Evolutionary conservation across 2,329 filamentous ascomycete species (phyloP), one percentile per base, ranked within the genome.

Genomic region (Cadophora malorum): DNA sequence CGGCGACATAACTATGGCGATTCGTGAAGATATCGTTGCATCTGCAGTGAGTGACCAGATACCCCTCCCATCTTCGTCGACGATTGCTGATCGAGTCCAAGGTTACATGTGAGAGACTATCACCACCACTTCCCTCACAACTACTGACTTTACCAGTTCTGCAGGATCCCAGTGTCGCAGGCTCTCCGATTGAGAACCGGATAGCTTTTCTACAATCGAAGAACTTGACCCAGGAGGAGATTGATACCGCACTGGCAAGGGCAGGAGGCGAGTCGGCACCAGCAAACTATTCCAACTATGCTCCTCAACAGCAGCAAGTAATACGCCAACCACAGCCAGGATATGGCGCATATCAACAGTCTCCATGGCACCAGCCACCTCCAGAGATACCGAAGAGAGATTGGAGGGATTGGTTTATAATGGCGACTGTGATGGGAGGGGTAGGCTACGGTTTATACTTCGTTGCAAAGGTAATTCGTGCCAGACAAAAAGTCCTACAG

Each of bases 361-460:
- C 84, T 67, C 82, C 84, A 73, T 90, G 87, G 87, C 87, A 88
- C 75, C 83, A 83, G 35, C 81, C 80, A 8, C 83, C 86, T 3
- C 85, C 85, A 1, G 83, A 86, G 65, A 81, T 89, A 2, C 94
- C 94, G 3, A 90, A 89, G 78, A 86, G 96, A 76, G 96, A 99
- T 81, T 99, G 96, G 96, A 88, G 96, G 70, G 96, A 99, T 78
- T 98, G 94, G 92, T 99, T 99, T 81, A 98, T 99, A 80, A 97
- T 98, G 93, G 96, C 96, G 8, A 99, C 96, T 0, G 92, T 98
- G 14, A 91, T 96, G 70, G 91, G 94, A 67, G 93, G 94, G 60
- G 90, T 97, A 23, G 87, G 93, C 49, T 98, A 97, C 76, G 95
- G 94, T 0, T 81, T 97, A 25, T 99, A 96, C 78, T 88, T 90